A percentile compares a stretch with the other conserved stretches of the same genome.
Conservation (phyloP, 139 green algal genomes). For the Chlorella sp. region DNA sequence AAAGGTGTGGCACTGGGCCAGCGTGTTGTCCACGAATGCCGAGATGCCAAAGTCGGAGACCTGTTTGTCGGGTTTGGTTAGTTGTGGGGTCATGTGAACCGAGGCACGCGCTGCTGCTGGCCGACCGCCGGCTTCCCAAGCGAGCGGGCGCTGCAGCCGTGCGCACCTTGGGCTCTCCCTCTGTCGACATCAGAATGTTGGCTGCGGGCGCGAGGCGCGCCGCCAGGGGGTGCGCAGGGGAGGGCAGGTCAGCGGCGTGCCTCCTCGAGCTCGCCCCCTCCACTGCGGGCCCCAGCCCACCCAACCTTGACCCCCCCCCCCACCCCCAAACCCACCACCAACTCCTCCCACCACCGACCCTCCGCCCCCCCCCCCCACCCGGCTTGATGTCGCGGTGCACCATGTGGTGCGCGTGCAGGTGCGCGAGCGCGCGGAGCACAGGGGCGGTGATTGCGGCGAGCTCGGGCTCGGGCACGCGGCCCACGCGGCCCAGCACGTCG, state of each 20-base stretch:
- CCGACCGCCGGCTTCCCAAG: too few relatives aligned
- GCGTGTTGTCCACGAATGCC: slow-evolving; percentile 77
- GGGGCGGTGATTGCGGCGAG: slow-evolving; percentile 74
- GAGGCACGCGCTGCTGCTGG: too few relatives aligned
- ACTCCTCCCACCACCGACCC: too few relatives aligned
- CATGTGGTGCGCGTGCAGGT: slow-evolving; percentile 78
- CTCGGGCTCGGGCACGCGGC: slow-evolving; percentile 76
- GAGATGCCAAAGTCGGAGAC: slow-evolving; percentile 97
- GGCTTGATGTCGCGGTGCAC: slow-evolving; percentile 51
- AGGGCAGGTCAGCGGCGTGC: neutral
- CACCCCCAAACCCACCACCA: too few relatives aligned
- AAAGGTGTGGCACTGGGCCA: slow-evolving; percentile 87
- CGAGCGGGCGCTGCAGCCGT: too few relatives aligned
- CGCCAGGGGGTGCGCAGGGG: neutral
- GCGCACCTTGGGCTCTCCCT: slow-evolving; percentile 82
- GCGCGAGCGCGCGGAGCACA: slow-evolving; percentile 74
- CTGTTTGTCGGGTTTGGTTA: too few relatives aligned
- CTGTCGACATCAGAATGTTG: slow-evolving; percentile 87
- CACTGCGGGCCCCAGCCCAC: too few relatives aligned
- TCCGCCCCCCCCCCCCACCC: too few relatives aligned
- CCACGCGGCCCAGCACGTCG: slow-evolving; percentile 76
- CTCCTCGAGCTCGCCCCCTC: neutral
- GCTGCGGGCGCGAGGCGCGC: slow-evolving; percentile 56
- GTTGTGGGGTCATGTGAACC: too few relatives aligned
- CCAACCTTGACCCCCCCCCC: too few relatives aligned